Evolutionary conservation across 2,329 filamentous ascomycete species (phyloP).

Genomic region (Cercospora zeina): DNA sequence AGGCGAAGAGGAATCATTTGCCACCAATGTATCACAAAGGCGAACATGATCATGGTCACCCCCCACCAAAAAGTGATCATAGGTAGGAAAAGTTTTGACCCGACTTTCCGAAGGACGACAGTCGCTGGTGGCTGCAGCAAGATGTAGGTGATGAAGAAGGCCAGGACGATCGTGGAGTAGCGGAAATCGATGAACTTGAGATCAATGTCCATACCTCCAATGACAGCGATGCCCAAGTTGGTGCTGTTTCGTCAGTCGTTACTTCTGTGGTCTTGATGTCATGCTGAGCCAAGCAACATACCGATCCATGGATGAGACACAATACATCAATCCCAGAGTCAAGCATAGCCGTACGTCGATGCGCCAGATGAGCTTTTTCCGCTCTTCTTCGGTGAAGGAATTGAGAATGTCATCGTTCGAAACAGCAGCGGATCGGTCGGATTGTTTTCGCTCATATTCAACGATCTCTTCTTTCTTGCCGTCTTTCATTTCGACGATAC

Average conservation of each 20-base stretch:
- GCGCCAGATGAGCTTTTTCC: slow-evolving; percentile 66
- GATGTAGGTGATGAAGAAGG: slow-evolving; percentile 75
- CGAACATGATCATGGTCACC: slow-evolving; percentile 63
- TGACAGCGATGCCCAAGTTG: slow-evolving; percentile 40
- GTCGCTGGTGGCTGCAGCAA: slow-evolving; percentile 72
- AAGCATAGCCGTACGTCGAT: slow-evolving; percentile 61
- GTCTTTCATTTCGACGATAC: slow-evolving; percentile 25
- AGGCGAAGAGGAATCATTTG: slow-evolving; percentile 58
- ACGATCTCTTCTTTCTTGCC: slow-evolving; percentile 29
- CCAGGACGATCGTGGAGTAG: slow-evolving; percentile 56
- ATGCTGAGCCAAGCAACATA: not conserved
- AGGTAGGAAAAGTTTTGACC: slow-evolving; percentile 45
- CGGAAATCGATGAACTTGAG: slow-evolving; percentile 37
- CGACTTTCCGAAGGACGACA: slow-evolving; percentile 65
- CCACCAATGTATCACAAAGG: slow-evolving; percentile 57
- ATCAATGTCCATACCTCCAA: slow-evolving; percentile 42
- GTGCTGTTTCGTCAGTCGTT: slow-evolving; percentile 23
- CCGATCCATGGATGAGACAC: slow-evolving; percentile 43
- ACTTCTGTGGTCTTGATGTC: not conserved
- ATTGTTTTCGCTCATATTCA: slow-evolving; percentile 34
- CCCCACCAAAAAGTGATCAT: slow-evolving; percentile 59
- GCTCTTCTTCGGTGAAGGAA: slow-evolving; percentile 60
- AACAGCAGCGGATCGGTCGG: slow-evolving; percentile 29
- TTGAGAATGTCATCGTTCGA: slow-evolving; percentile 37
- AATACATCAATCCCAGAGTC: slow-evolving; percentile 47